phyloP scores from a whole-genome alignment of 1,284 basidiomycete genomes.

The Boletus smithii region DNA sequence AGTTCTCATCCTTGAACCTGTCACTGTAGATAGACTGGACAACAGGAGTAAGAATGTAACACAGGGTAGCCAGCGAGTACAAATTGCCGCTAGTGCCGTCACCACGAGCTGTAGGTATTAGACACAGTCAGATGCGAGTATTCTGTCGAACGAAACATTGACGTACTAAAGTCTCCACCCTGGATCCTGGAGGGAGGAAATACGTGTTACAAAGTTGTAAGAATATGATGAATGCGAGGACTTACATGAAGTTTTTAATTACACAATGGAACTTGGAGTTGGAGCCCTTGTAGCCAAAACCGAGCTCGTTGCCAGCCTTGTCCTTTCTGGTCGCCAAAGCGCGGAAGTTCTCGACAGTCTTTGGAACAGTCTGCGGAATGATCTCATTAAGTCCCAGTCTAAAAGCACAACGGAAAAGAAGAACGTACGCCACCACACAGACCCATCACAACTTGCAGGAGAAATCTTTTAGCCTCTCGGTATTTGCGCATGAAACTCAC shows the following conservation, averaged over 20 bases:
- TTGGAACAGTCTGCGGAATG: slow-evolving; percentile 78
- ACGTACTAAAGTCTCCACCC: slow-evolving; percentile 86
- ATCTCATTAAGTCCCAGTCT: slow-evolving; percentile 11
- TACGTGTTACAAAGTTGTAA: slow-evolving; percentile 1
- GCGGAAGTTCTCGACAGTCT: slow-evolving; percentile 96
- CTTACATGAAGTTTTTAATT: slow-evolving; percentile 95
- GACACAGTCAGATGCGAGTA: slow-evolving; percentile 1
- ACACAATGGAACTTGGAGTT: slow-evolving; percentile 96
- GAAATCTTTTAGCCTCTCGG: slow-evolving; percentile 7
- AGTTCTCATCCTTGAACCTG: slow-evolving; percentile 96
- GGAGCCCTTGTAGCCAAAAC: slow-evolving; percentile 88
- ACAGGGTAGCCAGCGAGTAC: neutral
- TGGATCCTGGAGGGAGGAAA: slow-evolving; percentile 60
- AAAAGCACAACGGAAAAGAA: neutral
- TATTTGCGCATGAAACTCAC: slow-evolving; percentile 45
- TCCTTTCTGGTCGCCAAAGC: slow-evolving; percentile 77
- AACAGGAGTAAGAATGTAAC: slow-evolving; percentile 1
- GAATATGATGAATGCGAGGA: neutral
- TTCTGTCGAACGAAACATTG: neutral
- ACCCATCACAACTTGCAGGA: slow-evolving; percentile 67
- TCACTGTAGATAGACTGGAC: slow-evolving; percentile 85
- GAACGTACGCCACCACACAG: slow-evolving; percentile 72
- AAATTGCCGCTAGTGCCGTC: slow-evolving; percentile 93
- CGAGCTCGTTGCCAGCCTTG: slow-evolving; percentile 74
- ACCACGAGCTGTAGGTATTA: slow-evolving; percentile 58